These are phyloP conservation scores for Prototheca wickerhamii DNA, from an alignment of 163 green algal genomes.

Conservation along the genomic window DNA sequence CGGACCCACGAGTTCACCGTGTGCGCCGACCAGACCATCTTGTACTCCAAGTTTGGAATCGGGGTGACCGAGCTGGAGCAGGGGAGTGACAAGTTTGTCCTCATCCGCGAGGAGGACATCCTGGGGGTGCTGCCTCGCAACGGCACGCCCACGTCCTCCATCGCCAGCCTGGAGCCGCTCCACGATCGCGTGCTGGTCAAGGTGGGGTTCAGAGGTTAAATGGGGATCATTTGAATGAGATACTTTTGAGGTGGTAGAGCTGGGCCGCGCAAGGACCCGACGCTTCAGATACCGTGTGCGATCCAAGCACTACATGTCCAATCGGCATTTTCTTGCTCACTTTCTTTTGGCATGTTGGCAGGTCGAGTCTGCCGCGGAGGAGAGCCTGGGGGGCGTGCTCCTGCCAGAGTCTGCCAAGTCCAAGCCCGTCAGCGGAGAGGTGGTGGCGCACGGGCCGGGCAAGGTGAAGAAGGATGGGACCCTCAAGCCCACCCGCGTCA, in stretches of 20 bases:
- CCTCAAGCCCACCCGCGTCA: constrained; percentile 33
- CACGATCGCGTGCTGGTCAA: constrained; percentile 79
- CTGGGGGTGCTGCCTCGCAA: constrained; percentile 73
- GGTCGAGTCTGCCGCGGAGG: constrained; percentile 59
- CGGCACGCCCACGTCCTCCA: constrained; percentile 70
- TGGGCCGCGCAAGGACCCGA: too few species aligned
- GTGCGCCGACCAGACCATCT: constrained; percentile 69
- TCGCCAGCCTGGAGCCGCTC: constrained; percentile 75
- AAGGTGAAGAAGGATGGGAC: constrained; percentile 52
- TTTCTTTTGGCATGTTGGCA: constrained; percentile 16
- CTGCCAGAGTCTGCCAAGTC: constrained; percentile 85
- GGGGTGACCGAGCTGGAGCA: constrained; percentile 74
- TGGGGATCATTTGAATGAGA: not conserved
- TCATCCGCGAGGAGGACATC: constrained; percentile 83
- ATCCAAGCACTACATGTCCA: not conserved
- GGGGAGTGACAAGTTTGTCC: constrained; percentile 55
- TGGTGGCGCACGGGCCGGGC: constrained; percentile 73
- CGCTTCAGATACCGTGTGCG: too few species aligned
- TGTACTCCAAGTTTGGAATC: constrained; percentile 94
- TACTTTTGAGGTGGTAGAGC: too few species aligned
- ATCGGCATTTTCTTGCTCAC: not conserved
- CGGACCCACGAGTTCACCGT: constrained; percentile 54
- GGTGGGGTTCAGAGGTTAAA: constrained; percentile 11
- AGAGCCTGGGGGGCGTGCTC: constrained; percentile 81
- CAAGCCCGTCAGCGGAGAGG: constrained; percentile 68